Evolutionary conservation across 116 monocot genomes (phyloP).

Genomic region (Cymodocea nodosa): DNA sequence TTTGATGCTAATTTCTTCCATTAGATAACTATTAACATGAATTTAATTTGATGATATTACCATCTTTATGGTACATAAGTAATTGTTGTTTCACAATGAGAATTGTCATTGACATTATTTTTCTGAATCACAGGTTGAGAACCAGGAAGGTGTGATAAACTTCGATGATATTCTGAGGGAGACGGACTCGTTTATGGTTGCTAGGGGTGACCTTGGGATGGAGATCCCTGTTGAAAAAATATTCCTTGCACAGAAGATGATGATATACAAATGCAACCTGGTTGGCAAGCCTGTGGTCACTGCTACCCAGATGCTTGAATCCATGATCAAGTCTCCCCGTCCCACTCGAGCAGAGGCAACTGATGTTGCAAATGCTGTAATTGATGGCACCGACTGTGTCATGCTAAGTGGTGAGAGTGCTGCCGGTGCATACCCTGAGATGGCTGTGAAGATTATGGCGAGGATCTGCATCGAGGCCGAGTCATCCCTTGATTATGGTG

Average conservation of each 20-base stretch:
- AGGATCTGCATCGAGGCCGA: constrained; percentile 42
- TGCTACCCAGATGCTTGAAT: constrained; percentile 54
- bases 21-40: no score
- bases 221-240: constrained; percentile 57
- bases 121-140: constrained; percentile 32
- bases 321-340: constrained; percentile 59
- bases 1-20: no score
- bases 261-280: constrained; percentile 53
- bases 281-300: constrained; percentile 47
- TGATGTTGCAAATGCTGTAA: constrained; percentile 47
- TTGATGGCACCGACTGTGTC: constrained; percentile 51
- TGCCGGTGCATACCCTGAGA: constrained; percentile 49
- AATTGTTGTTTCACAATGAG: background rate
- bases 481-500: constrained; percentile 36
- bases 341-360: constrained; percentile 54
- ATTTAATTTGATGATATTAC: no score
- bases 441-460: constrained; percentile 39
- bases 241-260: constrained; percentile 51
- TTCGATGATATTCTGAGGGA: constrained; percentile 47
- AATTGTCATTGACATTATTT: no score
- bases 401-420: constrained; percentile 58
- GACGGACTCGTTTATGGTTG: constrained; percentile 56
- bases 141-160: constrained; percentile 44
- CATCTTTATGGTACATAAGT: no score
- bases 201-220: constrained; percentile 57